These are phyloP conservation scores for Phytophthora megakarya DNA, from an alignment of 352 stramenopile species.

Conservation along the genomic window DNA sequence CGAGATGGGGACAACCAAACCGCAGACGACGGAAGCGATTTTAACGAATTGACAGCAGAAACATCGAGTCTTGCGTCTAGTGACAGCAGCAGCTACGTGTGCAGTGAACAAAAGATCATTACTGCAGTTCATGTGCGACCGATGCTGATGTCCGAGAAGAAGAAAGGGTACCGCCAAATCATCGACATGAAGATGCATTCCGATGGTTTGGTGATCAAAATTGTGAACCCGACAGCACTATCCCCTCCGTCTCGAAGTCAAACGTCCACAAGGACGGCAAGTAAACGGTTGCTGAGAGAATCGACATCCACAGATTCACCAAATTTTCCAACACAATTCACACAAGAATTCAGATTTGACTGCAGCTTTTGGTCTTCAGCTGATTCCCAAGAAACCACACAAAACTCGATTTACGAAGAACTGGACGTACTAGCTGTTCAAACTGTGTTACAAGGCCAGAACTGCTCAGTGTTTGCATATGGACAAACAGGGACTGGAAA, in stretches of 20 bases:
- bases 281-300: constrained; percentile 10
- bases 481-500: constrained; percentile 77
- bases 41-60: constrained; percentile 28
- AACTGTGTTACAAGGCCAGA: constrained; percentile 60
- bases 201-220: constrained; percentile 54
- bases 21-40: constrained; percentile 21
- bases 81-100: constrained; percentile 20
- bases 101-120: constrained; percentile 54
- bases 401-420: constrained; percentile 62
- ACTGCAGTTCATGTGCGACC: constrained; percentile 76
- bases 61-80: constrained; percentile 37
- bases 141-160: constrained; percentile 68
- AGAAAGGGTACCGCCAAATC: constrained; percentile 57
- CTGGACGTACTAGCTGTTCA: constrained; percentile 62
- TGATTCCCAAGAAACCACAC: constrained; percentile 44
- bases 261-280: neutral
- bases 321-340: constrained; percentile 55
- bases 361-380: constrained; percentile 79
- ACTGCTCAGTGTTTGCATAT: constrained; percentile 82
- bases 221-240: constrained; percentile 63
- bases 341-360: constrained; percentile 76
- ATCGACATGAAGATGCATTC: constrained; percentile 53
- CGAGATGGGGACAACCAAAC: constrained; percentile 21
- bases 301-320: neutral
- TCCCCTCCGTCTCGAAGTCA: neutral